phyloP scores from a whole-genome alignment of 2,329 filamentous ascomycete species.

The Penicillium sp. region DNA sequence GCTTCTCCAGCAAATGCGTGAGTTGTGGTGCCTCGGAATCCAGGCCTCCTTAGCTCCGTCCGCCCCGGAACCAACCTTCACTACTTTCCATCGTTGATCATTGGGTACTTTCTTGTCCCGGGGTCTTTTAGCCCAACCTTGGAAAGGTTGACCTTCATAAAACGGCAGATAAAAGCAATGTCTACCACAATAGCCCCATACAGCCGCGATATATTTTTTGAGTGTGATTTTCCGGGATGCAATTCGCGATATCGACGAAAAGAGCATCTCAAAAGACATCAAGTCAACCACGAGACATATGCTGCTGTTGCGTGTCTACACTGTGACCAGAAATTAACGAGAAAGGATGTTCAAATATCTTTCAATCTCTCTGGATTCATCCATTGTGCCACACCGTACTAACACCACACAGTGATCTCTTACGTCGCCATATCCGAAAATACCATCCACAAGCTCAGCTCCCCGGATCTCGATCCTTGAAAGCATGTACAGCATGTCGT shows the following conservation, averaged over 20 bases:
- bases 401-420: conserved; percentile 17
- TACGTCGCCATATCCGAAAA: conserved; percentile 23
- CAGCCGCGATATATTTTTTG: background rate
- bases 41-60: too few species aligned
- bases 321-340: conserved; percentile 17
- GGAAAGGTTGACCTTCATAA: too few species aligned
- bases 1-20: too few species aligned
- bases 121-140: too few species aligned
- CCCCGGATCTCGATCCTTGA: conserved; percentile 11
- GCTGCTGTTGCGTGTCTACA: conserved; percentile 15
- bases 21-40: too few species aligned
- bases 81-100: too few species aligned
- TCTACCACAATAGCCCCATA: background rate
- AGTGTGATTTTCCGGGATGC: conserved; percentile 21
- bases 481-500: conserved; percentile 20
- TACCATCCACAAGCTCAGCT: conserved; percentile 16
- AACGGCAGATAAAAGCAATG: background rate
- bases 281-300: conserved; percentile 8
- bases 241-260: conserved; percentile 24
- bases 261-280: conserved; percentile 27
- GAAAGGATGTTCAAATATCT: conserved; percentile 6
- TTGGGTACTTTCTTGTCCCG: too few species aligned
- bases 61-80: too few species aligned
- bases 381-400: background rate
- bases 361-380: background rate